Evolutionary conservation across 495 filamentous ascomycete species (phyloP), one percentile per base, ranked within the genome.

Genomic region (Penicillium argentinense): DNA sequence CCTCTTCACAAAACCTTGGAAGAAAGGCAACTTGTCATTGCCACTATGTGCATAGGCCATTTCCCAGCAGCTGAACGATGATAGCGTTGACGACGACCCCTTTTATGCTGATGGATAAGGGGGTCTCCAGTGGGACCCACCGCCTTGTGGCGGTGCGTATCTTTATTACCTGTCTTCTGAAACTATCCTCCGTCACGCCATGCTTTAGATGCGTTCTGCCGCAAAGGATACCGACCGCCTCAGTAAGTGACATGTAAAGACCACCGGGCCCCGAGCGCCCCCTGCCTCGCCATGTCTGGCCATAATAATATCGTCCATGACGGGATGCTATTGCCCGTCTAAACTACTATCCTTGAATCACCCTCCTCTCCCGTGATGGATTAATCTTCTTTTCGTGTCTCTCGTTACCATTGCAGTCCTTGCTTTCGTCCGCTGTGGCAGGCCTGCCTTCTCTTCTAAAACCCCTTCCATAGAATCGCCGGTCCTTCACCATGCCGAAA

Each of bases 401-500:
- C 50, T 56, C 49, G 23, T 54, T 54, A 45, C 22, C 47, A 56
- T 39, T 37, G 39, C 26, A 34, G 30, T 47, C 47, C 22, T 34
- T 54, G 32, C 32, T 25, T 47, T 49, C 22, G 47, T 51, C 39
- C 56, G 34, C 33, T 21, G 33, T 36, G 33, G 33, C 14, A 36
- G 16, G 30, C n/a, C 33, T 36, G 33, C 33, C 33, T 36, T 21
- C 33, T 39, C 42, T 42, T 45, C 27, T 25, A 54, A 38, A 26
- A 46, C 32, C 46, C 37, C 39, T 29, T 48, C 38, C 29, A 55
- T 60, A 51, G 39, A 56, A 39, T 41, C 39, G 33, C 28, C 36
- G 5, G 33, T 30, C 30, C 26, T 40, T 39, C 54, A 68, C 42
- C 40, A 80, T 80, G 77, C 75, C 77, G 36, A 78, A 76, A 58